Conservation (phyloP, 108 stramenopile species). For the Mayamaea pseudoterrestris region DNA sequence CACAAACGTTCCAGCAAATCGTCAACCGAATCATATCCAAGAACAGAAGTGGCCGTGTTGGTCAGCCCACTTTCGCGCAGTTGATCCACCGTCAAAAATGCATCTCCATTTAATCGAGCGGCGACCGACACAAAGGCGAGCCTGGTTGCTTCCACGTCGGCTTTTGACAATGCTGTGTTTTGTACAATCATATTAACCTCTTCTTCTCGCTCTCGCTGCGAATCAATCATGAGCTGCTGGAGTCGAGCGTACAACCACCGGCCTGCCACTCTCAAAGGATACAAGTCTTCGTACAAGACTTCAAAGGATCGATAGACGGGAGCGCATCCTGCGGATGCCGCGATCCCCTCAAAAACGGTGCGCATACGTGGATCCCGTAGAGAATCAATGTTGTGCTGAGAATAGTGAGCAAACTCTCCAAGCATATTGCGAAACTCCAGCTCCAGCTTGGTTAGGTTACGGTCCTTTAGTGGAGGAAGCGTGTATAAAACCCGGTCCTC, state of each 20-base stretch:
- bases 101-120: conserved; percentile 2
- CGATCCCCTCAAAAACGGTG: conserved; percentile 47
- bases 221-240: conserved; percentile 34
- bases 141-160: conserved; percentile 11
- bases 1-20: conserved; percentile 7
- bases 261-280: conserved; percentile 66
- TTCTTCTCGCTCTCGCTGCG: conserved; percentile 11
- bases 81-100: conserved; percentile 16
- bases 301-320: conserved; percentile 62
- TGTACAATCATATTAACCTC: conserved; percentile 21
- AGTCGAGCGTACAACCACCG: conserved; percentile 42
- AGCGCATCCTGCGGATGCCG: conserved; percentile 44
- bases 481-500: conserved; percentile 2
- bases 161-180: conserved; percentile 13
- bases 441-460: conserved; percentile 19
- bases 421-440: conserved; percentile 35
- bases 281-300: conserved; percentile 64
- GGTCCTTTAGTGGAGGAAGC: conserved; percentile 1
- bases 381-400: conserved; percentile 13
- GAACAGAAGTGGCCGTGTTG: conserved; percentile 6
- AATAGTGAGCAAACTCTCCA: conserved; percentile 15
- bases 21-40: conserved; percentile 11
- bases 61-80: conserved; percentile 14
- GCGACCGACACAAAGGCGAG: conserved; percentile 12
- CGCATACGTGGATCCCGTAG: conserved; percentile 33